Percentiles rank a stretch among this genome's conserved stretches.
Conservation (phyloP, 169 alveolate species). For the Cystoisospora suis region DNA sequence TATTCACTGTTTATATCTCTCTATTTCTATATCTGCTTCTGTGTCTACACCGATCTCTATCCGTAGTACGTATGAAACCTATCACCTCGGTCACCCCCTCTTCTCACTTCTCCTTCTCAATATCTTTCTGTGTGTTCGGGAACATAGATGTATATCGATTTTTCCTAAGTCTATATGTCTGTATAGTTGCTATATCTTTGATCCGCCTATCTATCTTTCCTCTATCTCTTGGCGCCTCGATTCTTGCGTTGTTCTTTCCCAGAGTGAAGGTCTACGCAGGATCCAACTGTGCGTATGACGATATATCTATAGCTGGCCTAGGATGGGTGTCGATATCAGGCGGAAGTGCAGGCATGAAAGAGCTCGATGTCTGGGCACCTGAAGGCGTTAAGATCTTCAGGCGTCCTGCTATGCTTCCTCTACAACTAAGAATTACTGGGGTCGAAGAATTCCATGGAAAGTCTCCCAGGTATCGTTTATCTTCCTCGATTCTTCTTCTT, state of each 20-base stretch:
- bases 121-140: background rate
- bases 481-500: background rate
- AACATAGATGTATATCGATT: no score
- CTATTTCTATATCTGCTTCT: no score
- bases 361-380: conserved; percentile 78
- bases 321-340: conserved; percentile 84
- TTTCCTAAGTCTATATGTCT: background rate
- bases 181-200: background rate
- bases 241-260: background rate
- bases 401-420: conserved; percentile 69
- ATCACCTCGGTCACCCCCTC: background rate
- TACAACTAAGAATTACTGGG: conserved; percentile 14
- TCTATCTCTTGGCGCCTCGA: background rate
- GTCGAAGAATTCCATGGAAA: conserved; percentile 17
- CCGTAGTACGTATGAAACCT: background rate
- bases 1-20: no score
- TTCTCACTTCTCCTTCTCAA: background rate
- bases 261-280: conserved; percentile 61
- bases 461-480: background rate
- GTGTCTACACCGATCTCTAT: no score
- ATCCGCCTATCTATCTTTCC: background rate
- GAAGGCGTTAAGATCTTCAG: conserved; percentile 78
- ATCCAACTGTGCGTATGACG: conserved; percentile 70
- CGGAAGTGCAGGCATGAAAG: conserved; percentile 73
- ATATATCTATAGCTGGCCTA: conserved; percentile 80